Evolutionary conservation across 1,139 yeast genomes (phyloP).

Genomic region (Saccharomyces hybrid): DNA sequence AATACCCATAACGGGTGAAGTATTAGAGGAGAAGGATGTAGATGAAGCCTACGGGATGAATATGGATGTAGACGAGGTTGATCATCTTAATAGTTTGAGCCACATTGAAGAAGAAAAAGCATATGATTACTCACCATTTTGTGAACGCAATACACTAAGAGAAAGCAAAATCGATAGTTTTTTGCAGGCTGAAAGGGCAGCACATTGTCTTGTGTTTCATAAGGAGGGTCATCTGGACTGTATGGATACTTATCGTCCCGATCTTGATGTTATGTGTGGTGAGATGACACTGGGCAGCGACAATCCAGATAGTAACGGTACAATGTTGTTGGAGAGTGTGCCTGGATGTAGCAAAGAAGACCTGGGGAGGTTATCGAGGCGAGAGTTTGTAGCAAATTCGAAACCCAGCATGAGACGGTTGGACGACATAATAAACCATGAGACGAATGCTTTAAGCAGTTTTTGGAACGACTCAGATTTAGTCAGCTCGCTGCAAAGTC

Average conservation of each 20-base stretch:
- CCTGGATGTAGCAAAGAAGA: conserved; percentile 15
- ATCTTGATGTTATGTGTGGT: conserved; percentile 22
- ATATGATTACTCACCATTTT: conserved; percentile 23
- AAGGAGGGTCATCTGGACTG: conserved; percentile 13
- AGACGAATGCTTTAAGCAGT: conserved; percentile 12
- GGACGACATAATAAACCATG: conserved; percentile 16
- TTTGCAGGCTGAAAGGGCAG: conserved; percentile 23
- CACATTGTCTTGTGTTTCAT: conserved; percentile 29
- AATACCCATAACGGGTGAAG: not conserved
- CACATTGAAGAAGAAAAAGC: conserved; percentile 2
- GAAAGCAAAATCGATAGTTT: conserved; percentile 20
- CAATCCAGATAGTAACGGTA: conserved; percentile 1
- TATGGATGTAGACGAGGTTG: not conserved
- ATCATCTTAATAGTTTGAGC: not conserved
- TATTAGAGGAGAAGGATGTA: not conserved
- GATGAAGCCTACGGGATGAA: not conserved
- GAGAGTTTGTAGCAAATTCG: conserved; percentile 1
- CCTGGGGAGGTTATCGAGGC: conserved; percentile 7
- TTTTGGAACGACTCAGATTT: conserved; percentile 19
- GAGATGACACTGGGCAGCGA: conserved; percentile 8
- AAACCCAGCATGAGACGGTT: conserved; percentile 17
- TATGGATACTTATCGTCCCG: conserved; percentile 21
- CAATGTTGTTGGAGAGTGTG: conserved; percentile 8
- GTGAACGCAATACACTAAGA: conserved; percentile 17
- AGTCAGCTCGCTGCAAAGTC: conserved; percentile 13